Evolutionary conservation across 2,329 filamentous ascomycete genomes (phyloP), one percentile per base, ranked within the genome.

Genomic region (Pseudopyricularia cyperi): DNA sequence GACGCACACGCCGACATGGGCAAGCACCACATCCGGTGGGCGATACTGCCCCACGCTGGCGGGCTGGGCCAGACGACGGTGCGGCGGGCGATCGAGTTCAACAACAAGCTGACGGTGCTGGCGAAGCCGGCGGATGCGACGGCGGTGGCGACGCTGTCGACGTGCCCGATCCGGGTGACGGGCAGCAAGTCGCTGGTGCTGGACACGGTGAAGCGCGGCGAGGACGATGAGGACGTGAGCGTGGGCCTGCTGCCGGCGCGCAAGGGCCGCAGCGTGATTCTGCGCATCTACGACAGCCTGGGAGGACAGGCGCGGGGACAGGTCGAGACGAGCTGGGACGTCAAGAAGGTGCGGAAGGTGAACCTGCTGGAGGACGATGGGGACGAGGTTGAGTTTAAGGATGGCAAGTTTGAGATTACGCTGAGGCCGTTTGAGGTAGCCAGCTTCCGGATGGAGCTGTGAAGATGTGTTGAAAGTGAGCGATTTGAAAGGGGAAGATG

Each of bases 1-100:
- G 91, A 97, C 65, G 89, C 83, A 82, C 6, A 84, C 95, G 91
- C 91, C 39, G 91, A 97, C 64, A 96, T 97, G 89, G 91, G 89
- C 51, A 77, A 74, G 42, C 91, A 97, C 66, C 76, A 76, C 56
- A 94, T 96, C 59, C 83, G 86, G 55, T 97, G 91, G 78, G 90
- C 88, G 22, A 89, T 97, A 58, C 74, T 96, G 58, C 91, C 91
- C 2, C 91, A 97, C 66, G 65, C 75, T 22, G 90, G 89, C 3
- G 66, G 74, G 1, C 74, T 97, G 4, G 80, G 84, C 46, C 71
- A 82, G 35, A 73, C 76, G 19, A 95, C 89, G 1, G 80, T 97
- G 46, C 82, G 84, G 54, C 87, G 89, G 14, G 91, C 86, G 0
- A 90, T 85, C 65, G 87, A 91, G 58, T 94, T 97, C 74, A 96